Conservation (phyloP, 2,329 filamentous ascomycete genomes). For the Calonectria fujianensis region DNA sequence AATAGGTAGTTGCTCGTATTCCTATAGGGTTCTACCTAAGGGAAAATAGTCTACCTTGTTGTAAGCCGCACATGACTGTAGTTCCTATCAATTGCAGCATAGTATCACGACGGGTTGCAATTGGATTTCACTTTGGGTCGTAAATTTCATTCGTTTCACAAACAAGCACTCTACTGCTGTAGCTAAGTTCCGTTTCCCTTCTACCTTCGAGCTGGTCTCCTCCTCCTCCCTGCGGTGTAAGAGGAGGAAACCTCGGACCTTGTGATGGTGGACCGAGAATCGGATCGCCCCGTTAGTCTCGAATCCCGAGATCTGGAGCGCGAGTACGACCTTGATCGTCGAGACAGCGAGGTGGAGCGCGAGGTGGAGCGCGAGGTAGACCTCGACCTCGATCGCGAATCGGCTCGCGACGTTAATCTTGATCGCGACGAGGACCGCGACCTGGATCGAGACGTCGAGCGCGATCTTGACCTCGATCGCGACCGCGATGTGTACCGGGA, state of each 20-base stretch:
- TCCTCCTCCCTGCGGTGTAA: background rate
- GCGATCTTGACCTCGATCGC: background rate
- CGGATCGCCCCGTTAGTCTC: background rate
- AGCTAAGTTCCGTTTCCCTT: background rate
- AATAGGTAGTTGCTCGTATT: background rate
- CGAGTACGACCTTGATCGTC: background rate
- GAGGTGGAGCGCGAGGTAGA: background rate
- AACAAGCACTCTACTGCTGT: background rate
- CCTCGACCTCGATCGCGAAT: constrained; percentile 3
- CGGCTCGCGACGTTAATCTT: background rate
- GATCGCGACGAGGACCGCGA: background rate
- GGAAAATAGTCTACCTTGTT: too few relatives aligned
- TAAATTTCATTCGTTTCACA: background rate
- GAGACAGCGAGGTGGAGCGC: background rate
- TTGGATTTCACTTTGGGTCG: constrained; percentile 6
- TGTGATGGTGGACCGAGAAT: constrained; percentile 11
- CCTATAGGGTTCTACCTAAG: background rate
- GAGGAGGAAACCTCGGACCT: background rate
- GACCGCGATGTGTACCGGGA: background rate
- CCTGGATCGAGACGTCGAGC: background rate
- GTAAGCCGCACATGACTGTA: too few relatives aligned
- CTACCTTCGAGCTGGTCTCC: background rate
- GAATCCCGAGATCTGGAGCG: constrained; percentile 7
- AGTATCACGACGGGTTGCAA: background rate
- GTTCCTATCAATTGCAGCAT: background rate